Base-by-base conservation (phyloP, 257 asterid genomes). In the Lantana camara region DNA sequence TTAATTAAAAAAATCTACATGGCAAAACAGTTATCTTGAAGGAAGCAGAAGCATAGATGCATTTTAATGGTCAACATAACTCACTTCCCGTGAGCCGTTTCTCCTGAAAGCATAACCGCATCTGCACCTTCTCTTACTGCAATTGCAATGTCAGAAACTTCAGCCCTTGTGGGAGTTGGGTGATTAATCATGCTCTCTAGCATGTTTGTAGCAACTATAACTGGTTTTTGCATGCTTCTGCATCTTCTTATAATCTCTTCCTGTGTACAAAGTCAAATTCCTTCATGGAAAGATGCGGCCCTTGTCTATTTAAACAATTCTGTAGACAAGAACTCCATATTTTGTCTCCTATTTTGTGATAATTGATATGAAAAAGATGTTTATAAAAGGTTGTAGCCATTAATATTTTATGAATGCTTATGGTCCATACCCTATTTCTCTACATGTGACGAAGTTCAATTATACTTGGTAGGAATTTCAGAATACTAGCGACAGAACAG, bases 141-240 rank as follows among this genome's bases (percentile, higher is more conserved):
- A 73, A 93, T 90, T 0, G 99, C 93, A 74, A 93, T 93, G 73
- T 93, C 99, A 40, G 99, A 93, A 63, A 93, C 99, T 79, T 93
- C 99, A 32, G 99, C 99, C 69, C 99, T 87, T 38, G 99, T 93
- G 22, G 99, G 99, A 70, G 97, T 93, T 64, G 99, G 99, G 74
- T 90, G 97, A 75, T 83, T 75, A 69, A 93, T 90, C 99, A 93
- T 90, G 77, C 97, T 93, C 85, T 90, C 97, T 57, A 90, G 80
- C 99, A 93, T 93, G 74, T 93, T 93, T 44, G 99, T 93, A 48
- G 99, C 99, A 30, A 93, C 99, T 67, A 93, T 90, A 30, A 93
- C 99, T 46, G 99, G 95, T 75, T 93, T 93, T 46, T 79, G 82
- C 96, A 90, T 83, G 80, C 75, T 80, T 51, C 88, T 85, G 69